Evolutionary conservation across 2,329 filamentous ascomycete genomes (phyloP).

Genomic region (Aplosporella prunicola): DNA sequence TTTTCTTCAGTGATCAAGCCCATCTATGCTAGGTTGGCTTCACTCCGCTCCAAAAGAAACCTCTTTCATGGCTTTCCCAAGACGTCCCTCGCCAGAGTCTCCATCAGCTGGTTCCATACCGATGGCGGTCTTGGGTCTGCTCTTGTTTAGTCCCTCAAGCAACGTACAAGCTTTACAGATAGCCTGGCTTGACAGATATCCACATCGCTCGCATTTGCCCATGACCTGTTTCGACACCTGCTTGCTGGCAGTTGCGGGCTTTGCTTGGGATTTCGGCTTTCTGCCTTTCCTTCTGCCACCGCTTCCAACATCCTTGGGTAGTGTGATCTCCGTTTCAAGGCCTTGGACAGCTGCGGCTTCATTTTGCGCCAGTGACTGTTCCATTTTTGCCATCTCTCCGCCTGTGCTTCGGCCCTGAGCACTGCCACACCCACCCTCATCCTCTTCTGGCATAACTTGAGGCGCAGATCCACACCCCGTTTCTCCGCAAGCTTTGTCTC

Average conservation of each 20-base stretch:
- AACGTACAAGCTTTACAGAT: conserved; percentile 91
- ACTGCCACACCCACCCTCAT: conserved; percentile 65
- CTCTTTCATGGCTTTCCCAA: neutral
- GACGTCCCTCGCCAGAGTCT: neutral
- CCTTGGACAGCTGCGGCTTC: conserved; percentile 45
- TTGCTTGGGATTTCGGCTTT: conserved; percentile 13
- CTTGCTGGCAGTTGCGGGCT: conserved; percentile 15
- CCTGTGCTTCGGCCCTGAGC: conserved; percentile 56
- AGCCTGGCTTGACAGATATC: conserved; percentile 89
- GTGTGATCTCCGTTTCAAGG: conserved; percentile 15
- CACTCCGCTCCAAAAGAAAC: conserved; percentile 6
- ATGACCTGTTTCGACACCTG: conserved; percentile 52
- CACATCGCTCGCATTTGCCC: conserved; percentile 76
- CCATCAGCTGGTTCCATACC: conserved; percentile 15
- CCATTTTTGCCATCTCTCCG: conserved; percentile 74
- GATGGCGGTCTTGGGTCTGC: conserved; percentile 33
- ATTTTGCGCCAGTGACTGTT: conserved; percentile 57
- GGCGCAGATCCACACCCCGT: conserved; percentile 24
- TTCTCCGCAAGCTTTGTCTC: conserved; percentile 27
- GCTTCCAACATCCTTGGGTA: too few relatives aligned
- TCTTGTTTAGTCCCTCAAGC: conserved; percentile 83
- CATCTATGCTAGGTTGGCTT: neutral
- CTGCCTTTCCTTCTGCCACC: conserved; percentile 17
- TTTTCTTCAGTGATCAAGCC: too few relatives aligned
- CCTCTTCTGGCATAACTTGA: conserved; percentile 43